phyloP scores from a whole-genome alignment of 2,329 filamentous ascomycete species.

The Trichoderma oligosporum region DNA sequence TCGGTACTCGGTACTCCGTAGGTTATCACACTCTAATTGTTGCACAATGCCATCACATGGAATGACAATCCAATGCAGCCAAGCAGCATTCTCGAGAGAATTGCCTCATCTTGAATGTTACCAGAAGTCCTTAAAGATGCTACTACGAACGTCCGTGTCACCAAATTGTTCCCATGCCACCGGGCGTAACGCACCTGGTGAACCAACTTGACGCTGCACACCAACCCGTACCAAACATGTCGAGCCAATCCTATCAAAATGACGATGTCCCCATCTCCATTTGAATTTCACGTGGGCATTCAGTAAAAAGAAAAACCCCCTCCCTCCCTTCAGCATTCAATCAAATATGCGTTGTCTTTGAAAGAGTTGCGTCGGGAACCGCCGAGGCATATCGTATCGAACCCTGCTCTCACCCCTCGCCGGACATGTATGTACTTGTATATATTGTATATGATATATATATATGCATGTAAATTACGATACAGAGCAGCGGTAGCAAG shows the following conservation, averaged over 20 bases:
- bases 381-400: neutral
- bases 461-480: too few relatives aligned
- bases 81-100: neutral
- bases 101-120: neutral
- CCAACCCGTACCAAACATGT: too few relatives aligned
- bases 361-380: conserved; percentile 7
- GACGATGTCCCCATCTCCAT: neutral
- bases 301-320: too few relatives aligned
- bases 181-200: neutral
- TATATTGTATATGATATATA: too few relatives aligned
- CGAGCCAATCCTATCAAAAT: neutral
- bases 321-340: neutral
- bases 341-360: neutral
- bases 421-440: too few relatives aligned
- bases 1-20: too few relatives aligned
- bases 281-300: neutral
- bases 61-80: neutral
- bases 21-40: too few relatives aligned
- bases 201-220: neutral
- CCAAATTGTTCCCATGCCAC: neutral
- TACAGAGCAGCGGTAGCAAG: neutral
- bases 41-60: neutral
- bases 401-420: too few relatives aligned
- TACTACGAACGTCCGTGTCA: neutral
- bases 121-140: neutral